phyloP scores from a whole-genome alignment of 805 yeast species.

The Dipodascopsis tothii region DNA sequence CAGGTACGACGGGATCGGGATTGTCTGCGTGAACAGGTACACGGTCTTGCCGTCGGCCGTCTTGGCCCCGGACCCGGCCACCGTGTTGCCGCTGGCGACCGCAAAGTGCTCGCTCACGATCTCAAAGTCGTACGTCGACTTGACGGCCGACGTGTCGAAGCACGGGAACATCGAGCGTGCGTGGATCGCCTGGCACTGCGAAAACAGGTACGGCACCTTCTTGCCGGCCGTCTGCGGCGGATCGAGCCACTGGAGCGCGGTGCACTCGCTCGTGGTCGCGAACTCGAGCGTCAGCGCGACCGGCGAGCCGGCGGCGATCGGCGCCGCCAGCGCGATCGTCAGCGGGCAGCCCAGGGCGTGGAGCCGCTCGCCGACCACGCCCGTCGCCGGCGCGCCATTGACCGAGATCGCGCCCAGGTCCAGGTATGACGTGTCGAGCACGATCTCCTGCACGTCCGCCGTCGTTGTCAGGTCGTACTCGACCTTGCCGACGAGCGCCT shows the following conservation, averaged over 20 bases:
- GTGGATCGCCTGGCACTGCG: slow-evolving; percentile 88
- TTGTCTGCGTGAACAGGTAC: slow-evolving; percentile 58
- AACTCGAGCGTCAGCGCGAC: slow-evolving; percentile 33
- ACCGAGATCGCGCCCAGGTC: slow-evolving; percentile 40
- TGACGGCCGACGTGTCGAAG: slow-evolving; percentile 83
- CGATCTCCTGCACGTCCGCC: slow-evolving; percentile 29
- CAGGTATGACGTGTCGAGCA: slow-evolving; percentile 64
- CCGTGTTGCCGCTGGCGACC: slow-evolving; percentile 55
- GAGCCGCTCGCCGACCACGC: slow-evolving; percentile 30
- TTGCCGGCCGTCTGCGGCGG: slow-evolving; percentile 68
- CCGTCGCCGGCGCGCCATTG: slow-evolving; percentile 33
- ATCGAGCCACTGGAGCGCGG: slow-evolving; percentile 82
- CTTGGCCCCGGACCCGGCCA: background rate
- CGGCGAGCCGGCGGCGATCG: background rate
- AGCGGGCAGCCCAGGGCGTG: slow-evolving; percentile 42
- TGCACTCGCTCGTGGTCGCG: slow-evolving; percentile 64
- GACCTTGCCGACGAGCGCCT: background rate
- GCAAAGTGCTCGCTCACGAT: slow-evolving; percentile 61
- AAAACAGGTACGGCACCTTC: slow-evolving; percentile 63
- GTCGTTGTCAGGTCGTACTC: background rate
- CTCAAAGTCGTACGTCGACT: slow-evolving; percentile 52
- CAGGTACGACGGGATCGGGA: slow-evolving; percentile 80
- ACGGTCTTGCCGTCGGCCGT: slow-evolving; percentile 16
- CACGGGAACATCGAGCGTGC: slow-evolving; percentile 83
- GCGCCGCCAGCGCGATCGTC: slow-evolving; percentile 26